phyloP scores from a whole-genome alignment of 2,329 filamentous ascomycete species.

The Scedosporium dehoogii region DNA sequence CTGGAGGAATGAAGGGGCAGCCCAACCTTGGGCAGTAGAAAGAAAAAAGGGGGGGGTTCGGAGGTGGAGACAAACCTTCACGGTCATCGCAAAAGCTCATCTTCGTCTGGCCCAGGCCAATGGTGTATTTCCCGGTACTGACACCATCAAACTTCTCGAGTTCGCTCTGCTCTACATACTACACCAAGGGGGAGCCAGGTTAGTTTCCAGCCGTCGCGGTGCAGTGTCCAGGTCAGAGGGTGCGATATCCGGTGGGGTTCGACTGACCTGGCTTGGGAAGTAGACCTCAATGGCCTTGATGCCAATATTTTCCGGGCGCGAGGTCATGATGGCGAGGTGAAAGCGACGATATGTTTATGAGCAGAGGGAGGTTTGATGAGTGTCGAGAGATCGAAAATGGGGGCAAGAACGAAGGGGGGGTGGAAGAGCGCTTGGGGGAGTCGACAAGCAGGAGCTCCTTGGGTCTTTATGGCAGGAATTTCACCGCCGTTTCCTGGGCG shows the following conservation, averaged over 20 bases:
- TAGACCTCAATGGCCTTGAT: slow-evolving; percentile 91
- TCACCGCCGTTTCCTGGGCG: slow-evolving; percentile 4
- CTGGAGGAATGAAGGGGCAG: slow-evolving; percentile 5
- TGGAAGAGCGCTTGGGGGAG: background rate
- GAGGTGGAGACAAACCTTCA: slow-evolving; percentile 51
- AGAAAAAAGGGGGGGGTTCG: slow-evolving; percentile 6
- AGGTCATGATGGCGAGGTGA: slow-evolving; percentile 45
- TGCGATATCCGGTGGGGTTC: slow-evolving; percentile 6
- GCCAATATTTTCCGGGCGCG: slow-evolving; percentile 77
- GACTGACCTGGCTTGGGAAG: slow-evolving; percentile 69
- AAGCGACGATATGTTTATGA: slow-evolving; percentile 1
- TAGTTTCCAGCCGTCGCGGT: background rate
- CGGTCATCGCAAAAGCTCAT: slow-evolving; percentile 90
- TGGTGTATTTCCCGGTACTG: slow-evolving; percentile 76
- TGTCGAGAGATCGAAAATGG: background rate
- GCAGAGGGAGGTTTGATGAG: background rate
- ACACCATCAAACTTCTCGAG: slow-evolving; percentile 83
- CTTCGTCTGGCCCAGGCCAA: slow-evolving; percentile 82
- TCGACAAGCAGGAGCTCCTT: background rate
- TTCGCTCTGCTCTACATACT: slow-evolving; percentile 79
- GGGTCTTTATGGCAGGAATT: slow-evolving; percentile 3
- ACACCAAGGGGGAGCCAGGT: slow-evolving; percentile 6
- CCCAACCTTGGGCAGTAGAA: background rate
- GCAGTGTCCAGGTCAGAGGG: background rate
- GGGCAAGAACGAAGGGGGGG: background rate